Evolutionary conservation across 163 green algal species (phyloP).

Genomic region (Chlorella variabilis): DNA sequence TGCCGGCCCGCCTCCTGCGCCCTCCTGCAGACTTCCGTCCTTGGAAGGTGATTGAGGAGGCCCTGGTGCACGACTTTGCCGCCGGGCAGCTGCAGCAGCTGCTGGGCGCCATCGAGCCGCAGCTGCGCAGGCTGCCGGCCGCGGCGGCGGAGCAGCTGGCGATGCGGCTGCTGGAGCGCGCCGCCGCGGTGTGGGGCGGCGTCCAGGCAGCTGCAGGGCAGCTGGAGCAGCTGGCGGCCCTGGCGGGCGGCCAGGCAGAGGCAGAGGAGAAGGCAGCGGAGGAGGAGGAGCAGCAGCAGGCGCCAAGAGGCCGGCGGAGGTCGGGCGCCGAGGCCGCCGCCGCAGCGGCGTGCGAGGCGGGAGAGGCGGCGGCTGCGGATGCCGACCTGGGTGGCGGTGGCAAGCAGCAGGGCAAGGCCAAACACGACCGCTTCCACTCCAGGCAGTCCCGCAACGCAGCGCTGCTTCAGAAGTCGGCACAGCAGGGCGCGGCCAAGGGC

Average conservation of each 20-base stretch:
- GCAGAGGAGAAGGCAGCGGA: neutral
- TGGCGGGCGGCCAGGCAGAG: neutral
- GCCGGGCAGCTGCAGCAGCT: neutral
- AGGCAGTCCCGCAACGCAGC: constrained; percentile 9
- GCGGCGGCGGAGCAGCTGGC: neutral
- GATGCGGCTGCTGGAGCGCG: neutral
- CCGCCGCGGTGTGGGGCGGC: constrained; percentile 5
- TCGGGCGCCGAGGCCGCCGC: neutral
- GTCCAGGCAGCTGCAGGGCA: neutral
- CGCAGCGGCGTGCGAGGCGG: constrained; percentile 3
- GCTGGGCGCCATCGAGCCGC: neutral
- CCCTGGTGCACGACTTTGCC: constrained; percentile 4
- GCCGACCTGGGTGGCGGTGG: neutral
- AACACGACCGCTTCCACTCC: constrained; percentile 9
- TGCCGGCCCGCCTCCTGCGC: too few species aligned
- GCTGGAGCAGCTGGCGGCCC: neutral
- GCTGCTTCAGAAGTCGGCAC: constrained; percentile 24
- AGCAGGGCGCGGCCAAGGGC: neutral
- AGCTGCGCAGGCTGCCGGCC: neutral
- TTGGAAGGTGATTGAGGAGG: constrained; percentile 24
- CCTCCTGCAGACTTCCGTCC: constrained; percentile 1
- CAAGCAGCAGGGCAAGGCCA: constrained; percentile 7
- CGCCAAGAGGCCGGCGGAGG: neutral
- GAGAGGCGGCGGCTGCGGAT: neutral
- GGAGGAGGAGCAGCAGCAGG: neutral